Evolutionary conservation across 1,139 yeast species (phyloP).

Genomic region (Saccharomycopsis phalli): DNA sequence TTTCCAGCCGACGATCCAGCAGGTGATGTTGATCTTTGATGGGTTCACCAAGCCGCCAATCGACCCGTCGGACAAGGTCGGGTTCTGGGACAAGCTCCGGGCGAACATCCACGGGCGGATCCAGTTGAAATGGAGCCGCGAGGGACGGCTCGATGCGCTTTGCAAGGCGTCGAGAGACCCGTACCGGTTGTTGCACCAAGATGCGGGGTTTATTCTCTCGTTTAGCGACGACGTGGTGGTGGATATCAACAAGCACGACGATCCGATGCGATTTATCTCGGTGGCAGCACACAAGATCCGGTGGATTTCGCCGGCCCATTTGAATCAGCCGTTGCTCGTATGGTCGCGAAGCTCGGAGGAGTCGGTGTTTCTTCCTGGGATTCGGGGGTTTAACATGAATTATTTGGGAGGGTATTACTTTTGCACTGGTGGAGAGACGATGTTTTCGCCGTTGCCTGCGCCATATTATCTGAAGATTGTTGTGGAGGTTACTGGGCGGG

Average conservation of each 20-base stretch:
- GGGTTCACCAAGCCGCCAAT: conserved; percentile 75
- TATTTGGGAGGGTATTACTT: conserved; percentile 12
- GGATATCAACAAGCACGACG: conserved; percentile 50
- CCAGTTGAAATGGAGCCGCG: conserved; percentile 38
- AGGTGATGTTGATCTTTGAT: conserved; percentile 70
- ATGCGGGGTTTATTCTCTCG: conserved; percentile 74
- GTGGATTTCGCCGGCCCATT: conserved; percentile 62
- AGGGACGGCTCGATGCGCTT: conserved; percentile 48
- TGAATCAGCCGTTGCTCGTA: conserved; percentile 46
- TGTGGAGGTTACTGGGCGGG: conserved; percentile 52
- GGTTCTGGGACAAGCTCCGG: conserved; percentile 72
- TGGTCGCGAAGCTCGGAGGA: conserved; percentile 49
- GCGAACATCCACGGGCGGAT: conserved; percentile 50
- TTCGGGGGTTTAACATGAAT: conserved; percentile 14
- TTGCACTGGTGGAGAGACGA: background rate
- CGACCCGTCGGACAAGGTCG: conserved; percentile 78
- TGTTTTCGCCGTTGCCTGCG: conserved; percentile 21
- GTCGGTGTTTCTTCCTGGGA: conserved; percentile 37
- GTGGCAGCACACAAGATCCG: conserved; percentile 59
- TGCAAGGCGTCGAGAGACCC: conserved; percentile 71
- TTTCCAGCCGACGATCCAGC: conserved; percentile 77
- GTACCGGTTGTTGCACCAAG: conserved; percentile 53
- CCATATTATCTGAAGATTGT: conserved; percentile 42
- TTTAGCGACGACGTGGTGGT: conserved; percentile 64
- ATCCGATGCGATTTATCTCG: conserved; percentile 53